Evolutionary conservation across 108 stramenopile species (phyloP).

Genomic region (Fragilaria radians): DNA sequence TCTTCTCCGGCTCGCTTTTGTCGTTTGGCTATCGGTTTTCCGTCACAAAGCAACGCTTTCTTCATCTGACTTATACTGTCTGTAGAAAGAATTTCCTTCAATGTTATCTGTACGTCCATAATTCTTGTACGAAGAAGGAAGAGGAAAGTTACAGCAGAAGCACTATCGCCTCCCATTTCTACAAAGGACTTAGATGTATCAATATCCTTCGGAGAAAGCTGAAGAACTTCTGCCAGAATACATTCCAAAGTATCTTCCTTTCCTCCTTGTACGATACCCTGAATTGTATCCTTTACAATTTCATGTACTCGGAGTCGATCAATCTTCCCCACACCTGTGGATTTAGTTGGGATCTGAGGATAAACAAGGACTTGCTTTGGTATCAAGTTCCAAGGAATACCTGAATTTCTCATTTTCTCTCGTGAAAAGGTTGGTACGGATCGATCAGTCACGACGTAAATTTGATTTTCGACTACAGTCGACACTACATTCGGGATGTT

Average conservation of each 20-base stretch:
- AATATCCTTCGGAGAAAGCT: background rate
- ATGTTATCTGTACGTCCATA: constrained; percentile 1
- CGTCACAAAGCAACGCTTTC: background rate
- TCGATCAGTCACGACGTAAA: constrained; percentile 15
- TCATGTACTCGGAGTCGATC: constrained; percentile 11
- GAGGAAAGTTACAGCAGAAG: constrained; percentile 23
- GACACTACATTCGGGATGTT: constrained; percentile 3
- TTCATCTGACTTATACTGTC: constrained; percentile 11
- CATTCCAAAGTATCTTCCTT: background rate
- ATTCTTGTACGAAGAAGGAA: constrained; percentile 16
- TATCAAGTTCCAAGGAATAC: constrained; percentile 33
- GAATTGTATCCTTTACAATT: constrained; percentile 7
- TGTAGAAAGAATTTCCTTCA: constrained; percentile 12
- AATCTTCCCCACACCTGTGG: constrained; percentile 21
- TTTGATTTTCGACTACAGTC: constrained; percentile 10
- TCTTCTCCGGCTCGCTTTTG: background rate
- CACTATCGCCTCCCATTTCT: constrained; percentile 42
- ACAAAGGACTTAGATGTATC: constrained; percentile 20
- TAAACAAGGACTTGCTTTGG: constrained; percentile 15
- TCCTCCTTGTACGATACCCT: background rate
- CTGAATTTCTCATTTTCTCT: constrained; percentile 15
- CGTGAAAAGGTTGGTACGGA: constrained; percentile 17
- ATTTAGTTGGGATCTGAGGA: constrained; percentile 9
- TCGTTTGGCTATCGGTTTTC: background rate
- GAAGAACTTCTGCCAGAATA: background rate